Conservation (phyloP, 1,284 basidiomycete genomes). For the Heliocybe sulcata region DNA sequence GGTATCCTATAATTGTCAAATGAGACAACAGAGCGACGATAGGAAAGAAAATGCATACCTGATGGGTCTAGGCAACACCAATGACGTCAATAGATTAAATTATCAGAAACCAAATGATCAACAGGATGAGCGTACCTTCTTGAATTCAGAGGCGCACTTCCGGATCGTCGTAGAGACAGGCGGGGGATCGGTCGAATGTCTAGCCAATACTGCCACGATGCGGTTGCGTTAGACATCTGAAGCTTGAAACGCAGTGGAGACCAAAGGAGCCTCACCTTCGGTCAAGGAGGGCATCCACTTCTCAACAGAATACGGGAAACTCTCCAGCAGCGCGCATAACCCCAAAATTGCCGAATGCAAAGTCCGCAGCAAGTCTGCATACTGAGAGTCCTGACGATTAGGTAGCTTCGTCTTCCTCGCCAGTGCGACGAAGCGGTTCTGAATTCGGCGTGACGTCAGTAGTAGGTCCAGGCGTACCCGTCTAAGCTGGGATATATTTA, state of each 20-base stretch:
- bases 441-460: constrained; percentile 6
- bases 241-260: not conserved
- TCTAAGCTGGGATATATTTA: constrained; percentile 22
- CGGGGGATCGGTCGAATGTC: constrained; percentile 84
- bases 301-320: constrained; percentile 73
- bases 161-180: constrained; percentile 91
- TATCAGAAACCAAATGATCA: constrained; percentile 4
- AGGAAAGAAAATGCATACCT: constrained; percentile 36
- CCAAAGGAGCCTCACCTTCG: constrained; percentile 42
- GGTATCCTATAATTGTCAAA: constrained; percentile 53
- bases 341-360: constrained; percentile 91
- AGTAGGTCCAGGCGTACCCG: constrained; percentile 4
- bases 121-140: constrained; percentile 52
- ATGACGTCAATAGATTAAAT: constrained; percentile 5
- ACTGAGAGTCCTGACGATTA: constrained; percentile 61
- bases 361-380: constrained; percentile 66
- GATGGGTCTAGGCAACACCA: constrained; percentile 51
- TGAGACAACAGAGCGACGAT: constrained; percentile 17
- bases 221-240: constrained; percentile 4
- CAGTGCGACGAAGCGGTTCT: constrained; percentile 76
- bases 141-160: constrained; percentile 84
- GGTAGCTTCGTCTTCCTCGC: constrained; percentile 65
- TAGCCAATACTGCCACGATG: constrained; percentile 49
- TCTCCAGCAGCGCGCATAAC: constrained; percentile 78
- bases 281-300: constrained; percentile 73